Base-by-base conservation (phyloP, 345 rosid genomes). In the Erucastrum elatum region DNA sequence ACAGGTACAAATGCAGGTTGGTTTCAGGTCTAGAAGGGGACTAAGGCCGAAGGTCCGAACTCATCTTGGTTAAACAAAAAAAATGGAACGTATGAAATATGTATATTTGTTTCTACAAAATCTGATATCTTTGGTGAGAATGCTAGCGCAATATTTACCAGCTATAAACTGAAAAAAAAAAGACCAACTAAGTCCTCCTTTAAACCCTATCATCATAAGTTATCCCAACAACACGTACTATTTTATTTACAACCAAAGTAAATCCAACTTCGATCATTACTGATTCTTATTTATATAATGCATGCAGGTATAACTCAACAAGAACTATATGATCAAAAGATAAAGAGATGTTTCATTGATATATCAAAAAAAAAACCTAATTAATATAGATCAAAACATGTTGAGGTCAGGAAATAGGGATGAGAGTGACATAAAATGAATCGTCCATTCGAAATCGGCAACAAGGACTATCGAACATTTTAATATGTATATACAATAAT, bases 371-470 rank as follows among this genome's bases (percentile, higher is more conserved):
- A 34, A 55, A 60, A 34, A 31, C 53, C 11, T 46, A 46, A 13
- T 46, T 46, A 46, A 46, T 46, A 39, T 9, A 31, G 46, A 55
- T 55, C 0, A 44, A 39, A 65, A n/a, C 41, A 65, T 56, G 67
- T 8, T 37, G 70, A 70, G 30, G 39, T 61, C 31, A 15, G 59
- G 56, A 72, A 66, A 78, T 70, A 60, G 33, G 64, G 39, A 79
- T 37, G 74, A 67, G 64, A 79, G 74, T 66, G 77, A 73, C 82
- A 67, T 49, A 34, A 73, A 68, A 79, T 26, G 64, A 61, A 60
- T 26, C 73, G 29, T 60, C 64, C 70, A 15, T 67, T 79, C 70
- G 37, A 33, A 62, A 68, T 68, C 27, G 53, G 25, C 46, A 73
- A 15, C 46, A 17, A 12, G 26, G 58, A 53, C 34, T 51, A 79